Evolutionary conservation across 2,329 filamentous ascomycete species (phyloP), one percentile per base, ranked within the genome.

Genomic region (Aspergillus flavus): DNA sequence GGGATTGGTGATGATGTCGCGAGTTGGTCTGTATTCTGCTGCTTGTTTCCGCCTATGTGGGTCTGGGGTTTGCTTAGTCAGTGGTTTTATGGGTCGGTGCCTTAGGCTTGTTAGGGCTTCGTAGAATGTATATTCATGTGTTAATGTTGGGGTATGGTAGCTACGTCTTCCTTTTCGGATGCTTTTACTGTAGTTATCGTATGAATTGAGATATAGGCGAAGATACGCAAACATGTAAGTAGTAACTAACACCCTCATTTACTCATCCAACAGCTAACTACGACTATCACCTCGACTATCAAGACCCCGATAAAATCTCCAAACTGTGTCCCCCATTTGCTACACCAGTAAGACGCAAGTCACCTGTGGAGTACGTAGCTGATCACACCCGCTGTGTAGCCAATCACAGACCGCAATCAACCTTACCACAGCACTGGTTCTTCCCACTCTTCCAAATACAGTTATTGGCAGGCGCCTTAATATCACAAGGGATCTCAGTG

Each of bases 401-500:
- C 28, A n/a, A 52, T 52, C 28, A 52, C 48, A 32, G 48, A 6
- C 48, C 36, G 26, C 64, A 65, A 43, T 59, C 61, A 26, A 61
- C 58, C 58, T 32, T 56, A 0, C 45, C 56, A 55, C 64, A 65
- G 43, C 61, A 63, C 52, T 65, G 55, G 12, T 64, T 57, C 48
- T 56, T 54, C 4, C 43, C 48, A 36, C 52, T 63, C 61, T 58
- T 63, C 64, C 64, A 65, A 30, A 65, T 59, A 53, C 64, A 65
- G 58, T 61, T 65, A 50, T 65, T 65, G 39, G 19, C 58, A n/a
- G 39, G 28, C 11, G 48, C 54, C 39, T 59, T 57, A 12, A 65
- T 53, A 57, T 64, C 61, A 34, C 64, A 65, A 26, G 64, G 64
- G 28, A 65, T 62, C 61, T 65, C 64, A 2, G 61, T 63, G 11